These are phyloP conservation scores for Colletotrichum godetiae DNA, from an alignment of 2,329 filamentous ascomycete genomes.

Conservation along the genomic window DNA sequence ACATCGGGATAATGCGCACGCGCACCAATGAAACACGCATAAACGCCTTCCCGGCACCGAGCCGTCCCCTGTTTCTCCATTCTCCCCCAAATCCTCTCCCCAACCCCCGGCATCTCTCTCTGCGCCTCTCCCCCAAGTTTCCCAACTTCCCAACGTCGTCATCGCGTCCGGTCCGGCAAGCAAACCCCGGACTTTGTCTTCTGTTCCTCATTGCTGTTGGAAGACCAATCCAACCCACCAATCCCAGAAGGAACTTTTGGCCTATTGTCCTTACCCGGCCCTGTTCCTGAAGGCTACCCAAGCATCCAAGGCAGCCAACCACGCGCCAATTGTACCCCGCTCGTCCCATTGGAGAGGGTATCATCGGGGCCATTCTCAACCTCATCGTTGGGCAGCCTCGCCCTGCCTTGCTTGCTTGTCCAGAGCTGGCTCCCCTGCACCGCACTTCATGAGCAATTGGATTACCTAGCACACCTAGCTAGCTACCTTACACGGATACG, in stretches of 20 bases:
- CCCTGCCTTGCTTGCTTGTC: conserved; percentile 14
- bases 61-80: neutral
- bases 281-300: conserved; percentile 19
- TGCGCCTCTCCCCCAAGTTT: neutral
- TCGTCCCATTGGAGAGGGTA: conserved; percentile 27
- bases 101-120: neutral
- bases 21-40: conserved; percentile 24
- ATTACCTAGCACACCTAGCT: neutral
- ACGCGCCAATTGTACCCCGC: conserved; percentile 21
- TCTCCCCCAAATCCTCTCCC: no score
- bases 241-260: conserved; percentile 17
- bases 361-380: conserved; percentile 15
- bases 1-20: conserved; percentile 5
- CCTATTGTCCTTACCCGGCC: neutral
- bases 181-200: conserved; percentile 22
- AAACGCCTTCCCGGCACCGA: conserved; percentile 14
- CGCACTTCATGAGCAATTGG: neutral
- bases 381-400: conserved; percentile 7
- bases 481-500: neutral
- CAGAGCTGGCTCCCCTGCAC: conserved; percentile 16
- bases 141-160: conserved; percentile 26
- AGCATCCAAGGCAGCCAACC: neutral
- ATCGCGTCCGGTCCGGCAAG: conserved; percentile 13
- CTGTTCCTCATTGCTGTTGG: conserved; percentile 8
- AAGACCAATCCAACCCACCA: neutral